Percentiles rank a stretch among this genome's conserved stretches.
These are phyloP conservation scores for Podosphaera aphanis DNA, from an alignment of 2,329 filamentous ascomycete genomes.

Conservation along the genomic window DNA sequence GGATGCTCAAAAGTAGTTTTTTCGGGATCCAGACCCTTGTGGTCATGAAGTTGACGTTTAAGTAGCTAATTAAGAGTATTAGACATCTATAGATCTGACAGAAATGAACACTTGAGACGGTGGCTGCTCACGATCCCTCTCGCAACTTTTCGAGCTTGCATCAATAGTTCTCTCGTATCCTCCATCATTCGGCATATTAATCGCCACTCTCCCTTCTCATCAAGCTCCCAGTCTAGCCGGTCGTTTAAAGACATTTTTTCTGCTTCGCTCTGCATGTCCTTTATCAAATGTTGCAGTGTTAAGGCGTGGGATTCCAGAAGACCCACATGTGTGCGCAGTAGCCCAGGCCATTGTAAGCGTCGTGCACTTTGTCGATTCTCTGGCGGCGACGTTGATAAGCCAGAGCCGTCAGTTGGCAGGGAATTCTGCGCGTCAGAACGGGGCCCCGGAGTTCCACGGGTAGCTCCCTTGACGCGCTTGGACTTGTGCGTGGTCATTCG, in stretches of 20 bases:
- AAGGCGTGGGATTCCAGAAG: conserved; percentile 11
- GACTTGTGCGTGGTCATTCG: neutral
- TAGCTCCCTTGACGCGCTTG: neutral
- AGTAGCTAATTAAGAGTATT: conserved; percentile 6
- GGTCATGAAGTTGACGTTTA: conserved; percentile 5
- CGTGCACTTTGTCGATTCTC: conserved; percentile 1
- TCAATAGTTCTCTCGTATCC: conserved; percentile 7
- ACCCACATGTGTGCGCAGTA: conserved; percentile 12
- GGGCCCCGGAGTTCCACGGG: neutral
- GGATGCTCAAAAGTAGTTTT: conserved; percentile 7
- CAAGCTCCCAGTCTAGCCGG: conserved; percentile 8
- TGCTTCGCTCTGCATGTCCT: conserved; percentile 7
- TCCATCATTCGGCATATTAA: conserved; percentile 11
- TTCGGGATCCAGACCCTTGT: conserved; percentile 7
- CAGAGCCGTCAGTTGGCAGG: neutral
- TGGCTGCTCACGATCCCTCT: conserved; percentile 8
- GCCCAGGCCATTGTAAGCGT: conserved; percentile 18
- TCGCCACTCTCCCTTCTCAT: conserved; percentile 10
- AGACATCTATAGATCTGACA: neutral
- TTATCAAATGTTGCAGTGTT: conserved; percentile 7
- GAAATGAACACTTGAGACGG: neutral
- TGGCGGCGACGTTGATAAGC: neutral
- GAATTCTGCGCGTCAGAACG: neutral
- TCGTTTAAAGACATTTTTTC: conserved; percentile 7
- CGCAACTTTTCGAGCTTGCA: conserved; percentile 5